Evolutionary conservation across 257 asterid genomes (phyloP), one percentile per base, ranked within the genome.

Genomic region (Fraxinus quadrangulata): DNA sequence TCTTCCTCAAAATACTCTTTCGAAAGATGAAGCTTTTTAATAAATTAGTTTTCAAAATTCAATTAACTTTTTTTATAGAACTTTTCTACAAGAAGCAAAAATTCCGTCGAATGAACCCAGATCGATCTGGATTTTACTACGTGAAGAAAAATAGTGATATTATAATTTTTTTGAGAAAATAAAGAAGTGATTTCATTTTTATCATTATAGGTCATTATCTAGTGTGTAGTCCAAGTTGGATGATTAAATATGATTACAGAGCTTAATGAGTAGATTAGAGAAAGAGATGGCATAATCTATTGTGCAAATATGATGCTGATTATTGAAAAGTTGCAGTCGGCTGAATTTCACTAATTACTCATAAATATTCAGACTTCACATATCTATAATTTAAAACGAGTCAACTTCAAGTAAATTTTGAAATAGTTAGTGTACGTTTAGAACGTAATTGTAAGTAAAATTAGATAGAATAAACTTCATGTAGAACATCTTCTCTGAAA

Each of bases 171-270:
- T 2, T 23, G 7, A 63, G 34, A 24, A 63, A 26, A 61, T 8
- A 9, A 63, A 63, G 26, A 63, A 3, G 5, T 63, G 14, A 11
- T 63, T 63, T 63, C 10, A 10, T 24, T 23, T 63, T 63, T 11
- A 24, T n/a, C 9, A 24, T 63, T 23, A 63, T 11, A 54, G 23
- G 26, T 19, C 65, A 19, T 54, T 54, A 19, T 54, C 65, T 54
- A 24, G 69, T 63, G 69, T 24, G 19, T 63, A 63, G 17, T 63
- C 69, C 34, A 63, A 63, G 33, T 63, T 63, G 69, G 69, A 63
- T 10, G 69, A 63, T 63, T 63, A 63, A 14, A 63, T 63, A 63
- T 63, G 69, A 26, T 63, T 63, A 26, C 16, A 19, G 19, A 63
- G 19, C 14, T 63, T 63, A 63, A 63, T 63, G 69, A 63, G 69